Evolutionary conservation across 2,329 filamentous ascomycete species (phyloP), one percentile per base, ranked within the genome.

Genomic region (Colletotrichum siamense): DNA sequence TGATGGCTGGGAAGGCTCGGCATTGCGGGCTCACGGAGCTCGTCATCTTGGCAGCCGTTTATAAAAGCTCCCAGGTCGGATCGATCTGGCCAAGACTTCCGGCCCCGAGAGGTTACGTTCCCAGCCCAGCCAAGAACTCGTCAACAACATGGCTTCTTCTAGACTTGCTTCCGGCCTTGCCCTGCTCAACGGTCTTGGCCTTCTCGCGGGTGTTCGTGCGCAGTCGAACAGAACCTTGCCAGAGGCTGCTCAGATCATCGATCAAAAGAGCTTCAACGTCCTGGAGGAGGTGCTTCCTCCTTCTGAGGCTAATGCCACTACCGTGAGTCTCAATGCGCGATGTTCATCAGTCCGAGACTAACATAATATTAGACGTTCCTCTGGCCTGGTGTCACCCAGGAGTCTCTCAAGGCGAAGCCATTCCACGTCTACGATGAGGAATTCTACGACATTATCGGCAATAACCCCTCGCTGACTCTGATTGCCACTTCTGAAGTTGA

Each of bases 361-460:
- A 63, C 69, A 7, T 6, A 13, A 32, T 18, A 18, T 0, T 64
- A 87, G 83, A 77, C 82, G 13, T 88, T 88, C 77, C 75, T 87
- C 24, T 88, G 87, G n/a, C 87, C 88, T 0, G 87, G 87, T 2
- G 81, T 85, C 28, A 85, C 84, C 1, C 71, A 83, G 10, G 83
- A 85, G 18, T 84, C 82, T 10, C 82, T 89, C 2, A 71, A 76
- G 3, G 83, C 82, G 24, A 86, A 82, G 79, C 84, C 86, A 12
- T 86, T 87, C 77, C 85, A 83, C 73, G 82, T 90, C 71, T 91
- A 90, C 77, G 87, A 91, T 64, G 81, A 86, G 0, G 88, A 87
- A 22, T 92, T 92, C 71, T 83, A 85, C 65, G 82, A 87, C 30
- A 83, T 92, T 9, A 86, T 92, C 24, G 90, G 90, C 6, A 39